Evolutionary conservation across 495 filamentous ascomycete genomes (phyloP).

Genomic region (Articulospora tetracladia): DNA sequence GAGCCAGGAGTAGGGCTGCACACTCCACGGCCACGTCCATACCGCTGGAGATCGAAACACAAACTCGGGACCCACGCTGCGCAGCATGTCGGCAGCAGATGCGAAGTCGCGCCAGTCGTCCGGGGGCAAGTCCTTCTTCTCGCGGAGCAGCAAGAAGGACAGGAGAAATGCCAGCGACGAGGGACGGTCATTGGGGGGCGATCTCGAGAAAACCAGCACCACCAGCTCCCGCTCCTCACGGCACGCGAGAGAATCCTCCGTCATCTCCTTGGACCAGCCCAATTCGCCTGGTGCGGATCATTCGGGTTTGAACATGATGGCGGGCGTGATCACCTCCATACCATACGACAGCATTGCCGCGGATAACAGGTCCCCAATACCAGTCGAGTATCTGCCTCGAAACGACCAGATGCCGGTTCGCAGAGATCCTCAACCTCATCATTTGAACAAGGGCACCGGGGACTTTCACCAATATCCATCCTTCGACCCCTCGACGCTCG

Average conservation of each 20-base stretch:
- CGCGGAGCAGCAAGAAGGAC: constrained; percentile 71
- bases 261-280: constrained; percentile 66
- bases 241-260: constrained; percentile 76
- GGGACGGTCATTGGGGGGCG: constrained; percentile 39
- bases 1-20: constrained; percentile 10
- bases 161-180: constrained; percentile 49
- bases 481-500: constrained; percentile 51
- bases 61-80: not conserved
- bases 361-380: constrained; percentile 66
- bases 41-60: constrained; percentile 13
- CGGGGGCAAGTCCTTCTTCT: constrained; percentile 83
- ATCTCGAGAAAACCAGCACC: constrained; percentile 39
- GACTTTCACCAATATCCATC: constrained; percentile 92
- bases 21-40: not conserved
- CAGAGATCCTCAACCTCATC: constrained; percentile 74
- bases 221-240: constrained; percentile 70
- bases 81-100: constrained; percentile 35
- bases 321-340: constrained; percentile 87
- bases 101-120: constrained; percentile 83
- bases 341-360: constrained; percentile 75
- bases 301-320: constrained; percentile 62
- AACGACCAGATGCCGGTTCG: constrained; percentile 58
- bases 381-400: constrained; percentile 72
- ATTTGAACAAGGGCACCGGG: constrained; percentile 68
- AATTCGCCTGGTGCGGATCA: constrained; percentile 39